Evolutionary conservation across 176 grass and related monocot genomes (phyloP), one percentile per base, ranked within the genome.

Genomic region (Bromus sterilis): DNA sequence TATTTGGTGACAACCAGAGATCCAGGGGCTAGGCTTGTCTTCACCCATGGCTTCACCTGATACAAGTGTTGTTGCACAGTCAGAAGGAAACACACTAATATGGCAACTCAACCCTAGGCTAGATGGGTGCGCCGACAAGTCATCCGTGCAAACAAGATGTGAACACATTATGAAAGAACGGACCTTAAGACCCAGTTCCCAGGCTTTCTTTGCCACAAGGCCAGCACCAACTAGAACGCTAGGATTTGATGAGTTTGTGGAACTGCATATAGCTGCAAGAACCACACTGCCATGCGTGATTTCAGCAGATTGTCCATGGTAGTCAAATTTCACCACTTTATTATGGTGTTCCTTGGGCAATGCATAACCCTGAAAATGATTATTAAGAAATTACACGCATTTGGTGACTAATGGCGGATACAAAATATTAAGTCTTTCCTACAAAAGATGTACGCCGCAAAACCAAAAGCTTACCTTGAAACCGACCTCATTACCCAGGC

Each of bases 151-250:
- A 48, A 62, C 26, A 29, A 15, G 36, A 9, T 25, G 66, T 42
- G 11, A 30, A 55, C 13, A 76, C 7, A 51, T 74, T 30, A 59
- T 23, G 25, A 64, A 68, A 53, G 35, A 68, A 77, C 89, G 75
- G 26, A 93, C 94, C 91, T 86, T 31, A 72, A 97, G 91, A 75
- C 94, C 91, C 79, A 93, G 83, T 42, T 93, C 84, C 1, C 83
- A 89, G 0, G 94, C 91, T 75, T 97, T 97, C 71, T 97, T 97
- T 57, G 94, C 91, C 66, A 97, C 94, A 85, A 97, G 89, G 5
- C 55, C 94, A 87, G 94, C 91, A 83, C 91, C 94, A 73, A 97
- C 89, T 86, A 97, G 93, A 62, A 97, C 91, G n/a, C 91, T 97
- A 49, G 89, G 94, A 68, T 97, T 97, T 76, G 91, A 93, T 36